phyloP scores from a whole-genome alignment of 1,284 basidiomycete genomes.

The Kwoniella shivajii region DNA sequence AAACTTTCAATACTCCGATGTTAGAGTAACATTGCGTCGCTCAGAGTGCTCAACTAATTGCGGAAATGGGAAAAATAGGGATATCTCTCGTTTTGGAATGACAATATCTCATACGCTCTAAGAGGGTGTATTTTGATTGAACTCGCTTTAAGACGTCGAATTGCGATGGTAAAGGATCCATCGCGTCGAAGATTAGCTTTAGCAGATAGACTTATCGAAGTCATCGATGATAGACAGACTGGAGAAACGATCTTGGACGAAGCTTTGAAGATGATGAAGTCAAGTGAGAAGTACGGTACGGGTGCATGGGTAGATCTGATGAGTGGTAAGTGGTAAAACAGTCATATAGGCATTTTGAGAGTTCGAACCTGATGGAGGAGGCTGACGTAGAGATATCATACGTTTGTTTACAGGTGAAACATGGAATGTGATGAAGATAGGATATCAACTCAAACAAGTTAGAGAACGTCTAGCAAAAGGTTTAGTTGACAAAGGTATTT shows the following conservation, averaged over 20 bases:
- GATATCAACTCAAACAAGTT: slow-evolving; percentile 95
- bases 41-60: neutral
- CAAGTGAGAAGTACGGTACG: slow-evolving; percentile 76
- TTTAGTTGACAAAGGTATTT: slow-evolving; percentile 91
- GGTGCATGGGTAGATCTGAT: slow-evolving; percentile 92
- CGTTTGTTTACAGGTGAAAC: slow-evolving; percentile 72
- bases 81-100: slow-evolving; percentile 95
- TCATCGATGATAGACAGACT: slow-evolving; percentile 85
- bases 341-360: no score
- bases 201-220: slow-evolving; percentile 83
- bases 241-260: slow-evolving; percentile 95
- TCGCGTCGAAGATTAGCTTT: slow-evolving; percentile 74
- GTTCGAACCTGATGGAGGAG: no score
- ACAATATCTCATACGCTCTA: slow-evolving; percentile 95
- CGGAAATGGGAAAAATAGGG: slow-evolving; percentile 67
- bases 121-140: slow-evolving; percentile 94
- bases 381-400: no score
- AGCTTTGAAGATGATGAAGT: slow-evolving; percentile 89
- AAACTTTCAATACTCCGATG: no score
- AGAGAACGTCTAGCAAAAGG: slow-evolving; percentile 96
- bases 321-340: slow-evolving; percentile 77
- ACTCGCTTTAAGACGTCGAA: slow-evolving; percentile 83
- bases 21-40: no score
- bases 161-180: slow-evolving; percentile 83
- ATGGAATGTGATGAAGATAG: slow-evolving; percentile 98